Evolutionary conservation across 202 grass and related monocot genomes (phyloP), one percentile per base, ranked within the genome.

Genomic region (Digitaria exilis): DNA sequence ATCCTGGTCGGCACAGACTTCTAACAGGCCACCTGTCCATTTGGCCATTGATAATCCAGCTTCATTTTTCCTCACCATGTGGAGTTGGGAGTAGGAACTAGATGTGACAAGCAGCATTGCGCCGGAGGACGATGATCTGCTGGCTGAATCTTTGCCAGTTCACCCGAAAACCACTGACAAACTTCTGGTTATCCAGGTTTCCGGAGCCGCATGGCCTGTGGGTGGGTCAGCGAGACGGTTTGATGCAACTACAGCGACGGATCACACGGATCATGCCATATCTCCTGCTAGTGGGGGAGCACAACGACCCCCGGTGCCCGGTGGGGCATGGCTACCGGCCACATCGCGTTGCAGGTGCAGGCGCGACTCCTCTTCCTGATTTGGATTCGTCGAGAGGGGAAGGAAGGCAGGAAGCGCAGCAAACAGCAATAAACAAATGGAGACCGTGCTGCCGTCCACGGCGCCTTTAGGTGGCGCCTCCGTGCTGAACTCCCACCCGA

Each of bases 311-410:
- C n/a, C n/a, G n/a, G n/a, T n/a, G n/a, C n/a, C 16, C n/a, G 34
- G 19, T 22, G 21, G 72, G 51, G 32, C 16, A 41, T 3, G 75
- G 58, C 75, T 46, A 72, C 80, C 80, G 19, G 80, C 58, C 69
- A 75, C 65, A 63, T 63, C 80, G 8, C 43, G 39, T 46, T 63
- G 30, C 29, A 48, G 19, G 17, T 39, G 37, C 37, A 39, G 5
- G 29, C 26, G 29, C 58, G 58, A 5, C 58, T 17, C 5, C 14
- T 73, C 21, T n/a, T n/a, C n/a, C 9, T 82, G 68, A n/a, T 64
- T 12, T 51, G 80, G 69, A 73, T 73, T 62, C 21, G 68, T 42
- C 68, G 30, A 82, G 52, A 64, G n/a, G n/a, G n/a, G n/a, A n/a
- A n/a, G n/a, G 42, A 29, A 51, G 32, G 32, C 3, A 69, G 26